Percentiles rank a stretch among this genome's conserved stretches.
Conservation (phyloP, 1,284 basidiomycete species). For the Cystobasidium sp. region DNA sequence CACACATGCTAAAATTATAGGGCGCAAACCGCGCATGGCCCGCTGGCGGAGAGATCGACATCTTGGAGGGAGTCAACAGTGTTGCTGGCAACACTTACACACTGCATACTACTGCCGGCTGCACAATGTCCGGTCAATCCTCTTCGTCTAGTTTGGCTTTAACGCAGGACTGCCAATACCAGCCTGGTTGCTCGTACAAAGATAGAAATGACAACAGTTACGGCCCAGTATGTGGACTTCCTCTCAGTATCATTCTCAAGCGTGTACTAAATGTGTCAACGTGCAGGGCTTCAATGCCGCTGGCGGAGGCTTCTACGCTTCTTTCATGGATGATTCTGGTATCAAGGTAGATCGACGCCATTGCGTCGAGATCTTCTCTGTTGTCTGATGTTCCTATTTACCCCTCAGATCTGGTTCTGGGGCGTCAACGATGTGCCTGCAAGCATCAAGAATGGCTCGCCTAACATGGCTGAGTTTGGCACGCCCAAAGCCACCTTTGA, state of each 20-base stretch:
- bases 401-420: conserved; percentile 42
- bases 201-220: conserved; percentile 36
- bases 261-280: background rate
- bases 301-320: conserved; percentile 45
- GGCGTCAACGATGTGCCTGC: conserved; percentile 21
- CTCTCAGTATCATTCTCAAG: background rate
- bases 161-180: conserved; percentile 41
- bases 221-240: conserved; percentile 22
- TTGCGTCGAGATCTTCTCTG: background rate
- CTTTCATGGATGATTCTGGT: conserved; percentile 38
- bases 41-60: conserved; percentile 42
- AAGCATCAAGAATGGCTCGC: conserved; percentile 31
- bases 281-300: conserved; percentile 38
- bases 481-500: conserved; percentile 29
- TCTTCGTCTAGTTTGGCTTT: conserved; percentile 9
- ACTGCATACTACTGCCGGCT: conserved; percentile 35
- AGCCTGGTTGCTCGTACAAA: conserved; percentile 42
- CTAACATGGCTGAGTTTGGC: conserved; percentile 37
- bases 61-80: conserved; percentile 40
- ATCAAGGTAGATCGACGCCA: conserved; percentile 29
- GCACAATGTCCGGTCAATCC: conserved; percentile 17
- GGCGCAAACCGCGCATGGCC: conserved; percentile 39
- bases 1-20: background rate
- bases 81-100: conserved; percentile 43
- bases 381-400: background rate